Evolutionary conservation across 768 basidiomycete species (phyloP), one percentile per base, ranked within the genome.

Genomic region (Mycena maculata): DNA sequence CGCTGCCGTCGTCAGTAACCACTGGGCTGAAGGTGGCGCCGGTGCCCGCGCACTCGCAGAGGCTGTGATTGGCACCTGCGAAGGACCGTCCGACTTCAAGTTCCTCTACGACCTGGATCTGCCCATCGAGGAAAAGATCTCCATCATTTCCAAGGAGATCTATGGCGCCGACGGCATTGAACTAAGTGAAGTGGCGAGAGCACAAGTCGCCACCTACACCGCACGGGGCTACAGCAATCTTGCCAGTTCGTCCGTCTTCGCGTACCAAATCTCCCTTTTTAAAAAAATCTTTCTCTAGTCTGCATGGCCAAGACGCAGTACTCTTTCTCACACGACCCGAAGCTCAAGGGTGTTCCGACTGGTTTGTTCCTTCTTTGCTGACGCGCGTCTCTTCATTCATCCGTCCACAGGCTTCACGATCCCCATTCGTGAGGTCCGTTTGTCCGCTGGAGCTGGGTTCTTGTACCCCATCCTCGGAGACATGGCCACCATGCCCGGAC

Each of bases 281-380:
- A 31, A 59, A 73, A 3, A 68, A 50, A 57, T 71, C 6, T 70
- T 52, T 67, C 74, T 53, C 59, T 71, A 92, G 95, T 97, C 76
- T 97, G 95, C 81, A 94, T 96, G 94, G 95, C 95, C 53, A 97
- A 98, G 86, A 99, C 97, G 7, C 97, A 98, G 69, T 95, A 98
- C 73, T 98, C 96, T 22, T 96, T 99, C 83, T 97, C 95, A 27
- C 95, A 97, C 76, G 92, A 99, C 74, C 92, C 96, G 9, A 90
- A 90, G 71, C 85, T 93, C 67, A 98, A 98, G 83, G 91, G 92
- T 71, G 95, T 92, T 0, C 96, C 98, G 1, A 88, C 89, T 54
- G 92, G 91, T 88, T 69, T 63, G 82, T 71, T 44, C 44, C 63
- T 48, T 55, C 48, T 50, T 42, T 44, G 25, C 61, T 31, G 16